Evolutionary conservation across 495 filamentous ascomycete species (phyloP), one percentile per base, ranked within the genome.

Genomic region (Lindgomyces ingoldianus): DNA sequence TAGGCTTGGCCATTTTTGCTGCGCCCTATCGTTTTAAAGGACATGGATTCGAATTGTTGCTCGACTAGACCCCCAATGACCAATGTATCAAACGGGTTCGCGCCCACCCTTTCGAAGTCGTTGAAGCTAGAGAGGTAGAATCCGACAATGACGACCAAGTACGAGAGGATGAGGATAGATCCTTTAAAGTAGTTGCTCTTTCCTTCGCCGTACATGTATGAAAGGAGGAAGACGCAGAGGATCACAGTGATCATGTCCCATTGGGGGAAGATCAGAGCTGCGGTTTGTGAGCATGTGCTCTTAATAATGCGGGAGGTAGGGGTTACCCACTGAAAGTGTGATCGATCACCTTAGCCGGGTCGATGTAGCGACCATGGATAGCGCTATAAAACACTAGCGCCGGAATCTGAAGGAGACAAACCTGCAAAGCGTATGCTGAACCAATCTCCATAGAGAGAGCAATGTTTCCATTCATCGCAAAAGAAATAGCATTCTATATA

Each of bases 391-490:
- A 78, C 22, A 99, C 95, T 16, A 99, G 80, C 25, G 91, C 91
- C 0, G 94, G 94, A 22, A 98, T 92, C 73, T 99, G 94, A 26
- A 99, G 81, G n/a, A 99, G 84, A 75, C 91, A 96, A 59, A 99
- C 94, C 75, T 99, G 94, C 41, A 99, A 81, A 6, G 95, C 95
- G 68, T 99, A 99, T 30, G 93, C 93, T 0, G 91, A 96, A 66
- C 94, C 94, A 65, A 99, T 98, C 74, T 99, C 94, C 95, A 99
- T 98, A 44, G 91, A 96, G 25, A 99, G 81, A 0, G 94, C 94
- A 72, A 99, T 98, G 76, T 99, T 99, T n/a, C 94, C 94, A 70
- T 99, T 98, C 95, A 99, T 99, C 45, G 94, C 94, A 75, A 99
- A 99, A 1, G 92, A 96, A 59, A 99, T 98, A 72, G 95, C 94